These are phyloP conservation scores for Leishmania aethiopica DNA, from an alignment of 208 protist species.

Conservation along the genomic window DNA sequence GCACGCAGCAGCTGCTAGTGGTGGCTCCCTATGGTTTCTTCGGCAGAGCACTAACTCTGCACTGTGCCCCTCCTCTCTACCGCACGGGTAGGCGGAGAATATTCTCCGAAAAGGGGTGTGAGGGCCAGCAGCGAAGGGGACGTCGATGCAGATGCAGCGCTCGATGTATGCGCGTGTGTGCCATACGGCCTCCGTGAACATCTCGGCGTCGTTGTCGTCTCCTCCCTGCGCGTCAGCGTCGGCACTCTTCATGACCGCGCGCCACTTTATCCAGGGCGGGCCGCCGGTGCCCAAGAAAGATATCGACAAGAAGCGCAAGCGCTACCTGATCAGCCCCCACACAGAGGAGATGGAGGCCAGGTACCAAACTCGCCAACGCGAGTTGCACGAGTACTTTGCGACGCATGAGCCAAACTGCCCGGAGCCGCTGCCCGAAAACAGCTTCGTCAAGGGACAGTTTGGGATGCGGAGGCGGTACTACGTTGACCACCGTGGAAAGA, in stretches of 20 bases:
- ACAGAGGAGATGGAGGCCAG: conserved; percentile 34
- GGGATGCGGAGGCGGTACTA: conserved; percentile 82
- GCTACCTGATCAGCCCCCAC: conserved; percentile 26
- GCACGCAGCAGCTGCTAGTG: background rate
- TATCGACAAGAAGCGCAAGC: conserved; percentile 20
- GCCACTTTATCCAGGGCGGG: conserved; percentile 67
- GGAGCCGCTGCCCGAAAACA: conserved; percentile 74
- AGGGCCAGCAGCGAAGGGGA: background rate
- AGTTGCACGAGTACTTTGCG: conserved; percentile 58
- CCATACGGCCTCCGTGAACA: background rate
- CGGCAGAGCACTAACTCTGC: background rate
- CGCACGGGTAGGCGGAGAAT: background rate
- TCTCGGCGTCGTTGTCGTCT: background rate
- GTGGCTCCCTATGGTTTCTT: background rate
- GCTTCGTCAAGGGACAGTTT: conserved; percentile 65
- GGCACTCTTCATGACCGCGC: conserved; percentile 2
- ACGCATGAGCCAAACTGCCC: conserved; percentile 59
- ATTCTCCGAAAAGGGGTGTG: background rate
- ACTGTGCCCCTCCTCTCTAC: background rate
- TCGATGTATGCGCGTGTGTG: background rate
- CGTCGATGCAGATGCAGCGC: background rate
- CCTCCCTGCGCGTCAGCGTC: background rate
- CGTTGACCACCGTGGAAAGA: conserved; percentile 31
- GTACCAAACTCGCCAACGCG: conserved; percentile 42
- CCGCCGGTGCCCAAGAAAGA: conserved; percentile 49